A percentile compares a stretch with the other conserved stretches of the same genome.
Evolutionary conservation across 306 rosid species (phyloP).

Genomic region (Leucaena leucocephala): DNA sequence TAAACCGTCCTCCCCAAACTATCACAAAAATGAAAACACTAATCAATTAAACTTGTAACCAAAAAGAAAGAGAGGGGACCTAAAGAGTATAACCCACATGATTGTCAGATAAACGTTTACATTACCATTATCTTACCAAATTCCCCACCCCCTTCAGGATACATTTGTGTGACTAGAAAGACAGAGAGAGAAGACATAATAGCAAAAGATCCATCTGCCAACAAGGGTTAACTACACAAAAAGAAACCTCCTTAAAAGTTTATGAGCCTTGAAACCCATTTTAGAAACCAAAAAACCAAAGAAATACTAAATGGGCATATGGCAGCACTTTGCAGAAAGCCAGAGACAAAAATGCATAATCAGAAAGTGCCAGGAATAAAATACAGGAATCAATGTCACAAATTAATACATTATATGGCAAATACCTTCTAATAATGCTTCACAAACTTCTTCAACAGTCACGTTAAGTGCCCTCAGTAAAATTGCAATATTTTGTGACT

Average conservation of each 20-base stretch:
- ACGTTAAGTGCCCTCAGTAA: slow-evolving; percentile 85
- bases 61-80: not conserved
- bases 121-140: not conserved
- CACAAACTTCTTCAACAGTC: slow-evolving; percentile 88
- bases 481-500: slow-evolving; percentile 94
- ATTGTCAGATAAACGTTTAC: not conserved
- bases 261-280: not conserved
- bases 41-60: not conserved
- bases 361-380: not conserved
- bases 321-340: not conserved
- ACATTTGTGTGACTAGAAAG: not conserved
- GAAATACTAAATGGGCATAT: not conserved
- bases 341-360: not conserved
- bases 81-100: not conserved
- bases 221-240: not conserved
- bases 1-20: not conserved
- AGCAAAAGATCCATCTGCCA: not conserved
- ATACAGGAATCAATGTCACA: slow-evolving; percentile 9
- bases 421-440: slow-evolving; percentile 81
- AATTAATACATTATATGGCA: not conserved
- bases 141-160: not conserved
- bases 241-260: not conserved
- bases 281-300: not conserved
- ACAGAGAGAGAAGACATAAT: not conserved
- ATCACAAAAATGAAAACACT: not conserved